Percentiles rank a stretch among this genome's conserved stretches.
These are phyloP conservation scores for Kalmanozyma brasiliensis DNA, from an alignment of 1,284 basidiomycete genomes.

Conservation along the genomic window DNA sequence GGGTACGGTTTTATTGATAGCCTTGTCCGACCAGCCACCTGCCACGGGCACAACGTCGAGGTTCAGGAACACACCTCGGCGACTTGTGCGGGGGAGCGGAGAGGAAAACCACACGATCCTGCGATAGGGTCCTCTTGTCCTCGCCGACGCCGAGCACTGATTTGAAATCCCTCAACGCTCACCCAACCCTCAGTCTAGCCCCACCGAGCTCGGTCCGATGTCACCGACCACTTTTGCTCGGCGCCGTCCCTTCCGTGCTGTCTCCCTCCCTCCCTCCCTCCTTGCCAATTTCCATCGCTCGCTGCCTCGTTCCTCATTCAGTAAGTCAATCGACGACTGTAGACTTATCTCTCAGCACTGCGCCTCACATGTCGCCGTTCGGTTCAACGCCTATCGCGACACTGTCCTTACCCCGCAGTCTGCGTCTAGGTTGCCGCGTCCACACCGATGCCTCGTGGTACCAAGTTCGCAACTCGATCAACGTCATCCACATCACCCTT, in stretches of 20 bases:
- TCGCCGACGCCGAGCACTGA: conserved; percentile 1
- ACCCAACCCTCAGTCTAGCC: background rate
- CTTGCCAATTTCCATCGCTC: background rate
- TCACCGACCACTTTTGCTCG: conserved; percentile 12
- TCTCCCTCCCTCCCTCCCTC: background rate
- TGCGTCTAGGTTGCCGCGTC: conserved; percentile 21
- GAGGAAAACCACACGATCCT: background rate
- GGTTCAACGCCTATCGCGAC: background rate
- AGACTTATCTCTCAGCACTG: no score
- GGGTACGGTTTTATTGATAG: conserved; percentile 12
- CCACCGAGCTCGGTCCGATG: conserved; percentile 26
- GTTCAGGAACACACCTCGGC: conserved; percentile 3
- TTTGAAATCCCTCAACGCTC: conserved; percentile 18
- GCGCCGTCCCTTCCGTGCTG: conserved; percentile 16
- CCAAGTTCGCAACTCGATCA: no score
- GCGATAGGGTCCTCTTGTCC: conserved; percentile 7
- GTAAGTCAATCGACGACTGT: no score
- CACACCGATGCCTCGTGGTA: conserved; percentile 15
- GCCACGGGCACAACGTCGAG: background rate
- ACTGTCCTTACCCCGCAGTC: conserved; percentile 14
- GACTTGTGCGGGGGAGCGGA: conserved; percentile 13
- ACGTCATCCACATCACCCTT: no score
- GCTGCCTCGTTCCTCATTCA: background rate
- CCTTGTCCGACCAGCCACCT: conserved; percentile 1
- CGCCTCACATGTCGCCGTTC: no score